Evolutionary conservation across 352 stramenopile species (phyloP), one percentile per base, ranked within the genome.

Genomic region (Pythium angustatum): DNA sequence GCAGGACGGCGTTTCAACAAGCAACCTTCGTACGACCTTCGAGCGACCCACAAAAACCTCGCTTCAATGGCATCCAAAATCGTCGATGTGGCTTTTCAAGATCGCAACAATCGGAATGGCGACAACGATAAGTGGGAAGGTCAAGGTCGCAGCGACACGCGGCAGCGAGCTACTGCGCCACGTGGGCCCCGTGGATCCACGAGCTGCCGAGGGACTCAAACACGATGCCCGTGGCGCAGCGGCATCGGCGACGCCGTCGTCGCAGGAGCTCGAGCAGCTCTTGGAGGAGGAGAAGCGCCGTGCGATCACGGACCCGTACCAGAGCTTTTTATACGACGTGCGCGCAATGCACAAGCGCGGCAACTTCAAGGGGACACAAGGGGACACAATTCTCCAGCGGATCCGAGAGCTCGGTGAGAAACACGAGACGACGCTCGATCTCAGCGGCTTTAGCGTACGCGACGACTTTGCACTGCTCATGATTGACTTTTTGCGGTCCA

Each of bases 231-330:
- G 14, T 27, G 47, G 27, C 2, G 45, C 41, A 3, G 6, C n/a
- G 0, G 24, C 33, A 6, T 47, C 47, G 0, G 22, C 30, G 11
- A 7, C 40, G 21, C 15, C 66, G 30, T 68, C 54, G 3, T 38
- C 59, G 19, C 67, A 71, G 17, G 74, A 87, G 48, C 63, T 85
- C 26, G 71, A 81, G 31, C 49, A 74, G 10, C 63, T 89, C n/a
- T 49, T 90, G 15, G 84, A 93, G 62, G 77, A 88, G 9, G 78
- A 93, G 65, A 88, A 77, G 54, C 80, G 81, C 11, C 61, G 61
- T 1, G 68, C 63, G 1, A 91, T 90, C 45, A 86, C 75, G 0
- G 78, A 93, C 21, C 59, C 78, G 17, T 89, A 89, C 61, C 79
- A 90, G 58, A 54, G 66, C 12, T 73, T 93, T 17, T 69, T 93